phyloP scores from a whole-genome alignment of 768 basidiomycete species.

The Boletus tomentosulus region DNA sequence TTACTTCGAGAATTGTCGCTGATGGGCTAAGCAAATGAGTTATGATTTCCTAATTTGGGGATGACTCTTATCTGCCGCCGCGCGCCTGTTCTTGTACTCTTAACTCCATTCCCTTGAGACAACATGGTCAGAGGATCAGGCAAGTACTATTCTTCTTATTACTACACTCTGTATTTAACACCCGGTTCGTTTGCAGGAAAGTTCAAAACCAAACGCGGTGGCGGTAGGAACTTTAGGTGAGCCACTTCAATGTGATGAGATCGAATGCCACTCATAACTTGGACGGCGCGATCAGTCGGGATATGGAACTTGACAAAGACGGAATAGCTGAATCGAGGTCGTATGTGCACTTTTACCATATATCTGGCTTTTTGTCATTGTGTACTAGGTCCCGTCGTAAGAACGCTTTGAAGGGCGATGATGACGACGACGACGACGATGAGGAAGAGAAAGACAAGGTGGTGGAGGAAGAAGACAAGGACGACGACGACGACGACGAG shows the following conservation, averaged over 20 bases:
- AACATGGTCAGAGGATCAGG: slow-evolving; percentile 34
- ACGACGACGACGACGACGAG: slow-evolving; percentile 39
- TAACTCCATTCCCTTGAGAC: not conserved
- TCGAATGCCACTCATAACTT: slow-evolving; percentile 7
- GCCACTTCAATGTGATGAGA: slow-evolving; percentile 5
- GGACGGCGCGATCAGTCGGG: slow-evolving; percentile 38
- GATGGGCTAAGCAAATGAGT: not conserved
- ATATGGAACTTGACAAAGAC: slow-evolving; percentile 55
- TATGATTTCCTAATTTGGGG: too few relatives aligned
- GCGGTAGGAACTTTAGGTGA: slow-evolving; percentile 81
- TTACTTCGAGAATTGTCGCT: not conserved
- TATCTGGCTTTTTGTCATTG: slow-evolving; percentile 9
- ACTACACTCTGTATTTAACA: not conserved
- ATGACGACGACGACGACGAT: slow-evolving; percentile 36
- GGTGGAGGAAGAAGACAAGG: slow-evolving; percentile 36
- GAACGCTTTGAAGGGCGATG: slow-evolving; percentile 32
- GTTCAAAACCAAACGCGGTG: slow-evolving; percentile 84
- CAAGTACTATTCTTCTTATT: not conserved
- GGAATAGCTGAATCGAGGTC: slow-evolving; percentile 50
- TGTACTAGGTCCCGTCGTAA: slow-evolving; percentile 18
- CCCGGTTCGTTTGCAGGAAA: slow-evolving; percentile 45
- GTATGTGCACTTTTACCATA: slow-evolving; percentile 31
- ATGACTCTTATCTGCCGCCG: slow-evolving; percentile 11
- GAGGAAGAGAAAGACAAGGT: slow-evolving; percentile 34
- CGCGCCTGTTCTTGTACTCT: not conserved